Evolutionary conservation across 768 basidiomycete species (phyloP).

Genomic region (Daedaleopsis sinensis): DNA sequence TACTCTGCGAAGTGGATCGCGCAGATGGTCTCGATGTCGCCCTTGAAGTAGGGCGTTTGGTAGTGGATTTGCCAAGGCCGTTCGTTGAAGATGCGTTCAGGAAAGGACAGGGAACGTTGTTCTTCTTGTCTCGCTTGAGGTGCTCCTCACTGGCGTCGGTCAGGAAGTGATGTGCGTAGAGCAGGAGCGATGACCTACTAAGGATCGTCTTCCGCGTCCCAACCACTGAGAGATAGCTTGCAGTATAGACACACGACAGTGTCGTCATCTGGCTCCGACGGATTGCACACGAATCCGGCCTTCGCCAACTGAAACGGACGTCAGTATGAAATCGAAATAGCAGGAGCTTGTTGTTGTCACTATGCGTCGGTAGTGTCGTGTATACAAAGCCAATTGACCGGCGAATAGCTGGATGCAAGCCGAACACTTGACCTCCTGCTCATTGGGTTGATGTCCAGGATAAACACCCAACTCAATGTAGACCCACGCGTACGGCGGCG

Average conservation of each 20-base stretch:
- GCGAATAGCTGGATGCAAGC: too few species aligned
- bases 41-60: conserved; percentile 31
- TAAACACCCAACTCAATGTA: too few species aligned
- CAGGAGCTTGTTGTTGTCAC: too few species aligned
- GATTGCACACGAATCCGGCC: conserved; percentile 86
- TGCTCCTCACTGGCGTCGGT: conserved; percentile 66
- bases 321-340: not conserved
- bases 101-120: conserved; percentile 46
- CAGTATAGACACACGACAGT: conserved; percentile 88
- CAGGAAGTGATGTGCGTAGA: not conserved
- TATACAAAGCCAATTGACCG: too few species aligned
- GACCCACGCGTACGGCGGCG: too few species aligned
- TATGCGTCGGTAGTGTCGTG: too few species aligned
- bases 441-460: too few species aligned
- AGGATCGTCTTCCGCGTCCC: conserved; percentile 89
- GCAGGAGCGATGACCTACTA: conserved; percentile 50
- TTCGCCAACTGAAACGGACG: conserved; percentile 69
- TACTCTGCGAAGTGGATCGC: conserved; percentile 22
- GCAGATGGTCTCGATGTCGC: conserved; percentile 28
- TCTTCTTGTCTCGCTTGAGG: conserved; percentile 60
- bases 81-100: conserved; percentile 31
- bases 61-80: conserved; percentile 23
- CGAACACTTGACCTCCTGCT: too few species aligned
- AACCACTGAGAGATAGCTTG: conserved; percentile 75
- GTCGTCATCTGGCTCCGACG: conserved; percentile 71